Evolutionary conservation across 371 early-diverging fungal genomes (phyloP).

Genomic region (Syncephalastrum contaminatum): DNA sequence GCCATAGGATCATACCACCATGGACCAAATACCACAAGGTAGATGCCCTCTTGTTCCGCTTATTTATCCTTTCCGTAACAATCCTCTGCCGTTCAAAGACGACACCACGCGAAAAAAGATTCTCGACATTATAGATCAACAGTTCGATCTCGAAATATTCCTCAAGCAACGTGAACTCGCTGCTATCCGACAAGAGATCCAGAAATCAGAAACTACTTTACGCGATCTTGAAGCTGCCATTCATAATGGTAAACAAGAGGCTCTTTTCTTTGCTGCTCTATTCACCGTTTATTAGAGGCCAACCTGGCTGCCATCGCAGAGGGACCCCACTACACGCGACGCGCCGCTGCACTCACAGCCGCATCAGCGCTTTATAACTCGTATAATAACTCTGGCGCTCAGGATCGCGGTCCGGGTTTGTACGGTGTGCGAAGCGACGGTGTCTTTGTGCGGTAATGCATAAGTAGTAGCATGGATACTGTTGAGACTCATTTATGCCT

Average conservation of each 20-base stretch:
- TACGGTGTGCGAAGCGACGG: constrained; percentile 62
- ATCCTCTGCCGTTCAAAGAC: constrained; percentile 18
- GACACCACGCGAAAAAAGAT: constrained; percentile 53
- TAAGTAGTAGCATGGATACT: not conserved
- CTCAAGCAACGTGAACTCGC: constrained; percentile 64
- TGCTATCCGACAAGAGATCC: constrained; percentile 56
- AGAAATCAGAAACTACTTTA: constrained; percentile 52
- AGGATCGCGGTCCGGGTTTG: constrained; percentile 19
- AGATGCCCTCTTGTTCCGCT: no score
- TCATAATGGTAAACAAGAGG: constrained; percentile 46
- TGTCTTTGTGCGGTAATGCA: constrained; percentile 53
- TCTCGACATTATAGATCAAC: constrained; percentile 60
- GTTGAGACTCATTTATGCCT: not conserved
- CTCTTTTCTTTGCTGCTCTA: not conserved
- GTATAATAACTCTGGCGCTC: constrained; percentile 10
- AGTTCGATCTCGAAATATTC: constrained; percentile 74
- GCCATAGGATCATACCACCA: no score
- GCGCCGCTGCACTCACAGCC: constrained; percentile 25
- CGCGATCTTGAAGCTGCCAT: constrained; percentile 50
- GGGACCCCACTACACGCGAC: constrained; percentile 39
- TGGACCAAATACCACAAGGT: no score
- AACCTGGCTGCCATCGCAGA: constrained; percentile 21
- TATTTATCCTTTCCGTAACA: no score
- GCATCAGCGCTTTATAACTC: not conserved
- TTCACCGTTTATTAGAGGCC: constrained; percentile 12